Base-by-base conservation (phyloP, 2,329 filamentous ascomycete genomes). In the Chaetomiaceae sp. region DNA sequence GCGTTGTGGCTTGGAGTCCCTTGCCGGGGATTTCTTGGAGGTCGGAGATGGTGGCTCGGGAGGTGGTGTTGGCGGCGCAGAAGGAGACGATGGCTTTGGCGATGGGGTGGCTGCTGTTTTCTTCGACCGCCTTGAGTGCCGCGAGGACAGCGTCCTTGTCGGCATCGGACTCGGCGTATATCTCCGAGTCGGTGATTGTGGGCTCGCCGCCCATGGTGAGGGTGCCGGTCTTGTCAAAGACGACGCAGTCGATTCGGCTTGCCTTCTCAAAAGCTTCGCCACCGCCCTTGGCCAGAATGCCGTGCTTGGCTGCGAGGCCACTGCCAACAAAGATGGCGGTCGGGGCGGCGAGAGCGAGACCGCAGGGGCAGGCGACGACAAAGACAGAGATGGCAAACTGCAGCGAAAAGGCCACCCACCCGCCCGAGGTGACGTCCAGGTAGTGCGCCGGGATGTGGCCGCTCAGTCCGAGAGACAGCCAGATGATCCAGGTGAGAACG, bases 211-310 rank as follows among this genome's bases (percentile, higher is more conserved):
- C 73, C 60, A 85, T 73, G 0, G 89, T 93, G 51, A 95, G 71
- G 0, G 89, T 95, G 1, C 89, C 89, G 0, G 89, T 95, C 74
- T 95, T 93, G 74, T 95, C 89, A 64, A 95, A 93, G 1, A 93
- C 86, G 34, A 93, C 83, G 46, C 84, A 85, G 65, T 89, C 83
- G 39, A 91, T 76, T 10, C 79, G 80, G 64, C 86, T 90, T 4
- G 88, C 88, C 69, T 89, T 89, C 65, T 92, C 87, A 63, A 93
- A 92, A 0, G 88, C 89, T 64, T 91, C 87, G 30, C 89, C 89
- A 19, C 89, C 89, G 19, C 89, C 88, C 67, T 90, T 89, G 59
- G 87, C 88, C 1, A 95, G 74, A 48, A 95, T 89, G 1, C 89
- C 89, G 61, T 88, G 71, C 64, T 86, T 84, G 6, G 89, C 89